These are phyloP conservation scores for Vachellia collinsii DNA, from an alignment of 306 rosid genomes.

Conservation along the genomic window DNA sequence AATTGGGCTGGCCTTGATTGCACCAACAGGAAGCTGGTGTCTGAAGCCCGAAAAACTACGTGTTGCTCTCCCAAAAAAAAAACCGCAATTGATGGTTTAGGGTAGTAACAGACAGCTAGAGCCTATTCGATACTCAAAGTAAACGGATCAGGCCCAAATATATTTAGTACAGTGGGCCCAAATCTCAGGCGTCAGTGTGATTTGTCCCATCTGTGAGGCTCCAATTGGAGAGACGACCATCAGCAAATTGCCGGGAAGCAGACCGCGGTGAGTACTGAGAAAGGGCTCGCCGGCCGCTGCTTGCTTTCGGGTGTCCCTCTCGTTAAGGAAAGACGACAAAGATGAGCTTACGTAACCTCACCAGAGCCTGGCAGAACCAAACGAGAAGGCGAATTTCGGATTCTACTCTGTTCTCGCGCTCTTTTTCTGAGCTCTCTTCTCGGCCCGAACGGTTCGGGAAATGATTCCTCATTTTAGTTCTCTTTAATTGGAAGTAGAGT, in stretches of 20 bases:
- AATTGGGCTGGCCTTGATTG: too few species aligned
- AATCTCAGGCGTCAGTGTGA: too few species aligned
- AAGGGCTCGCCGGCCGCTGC: not conserved
- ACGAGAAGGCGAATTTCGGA: slow-evolving; percentile 31
- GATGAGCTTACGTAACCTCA: slow-evolving; percentile 60
- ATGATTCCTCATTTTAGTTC: not conserved
- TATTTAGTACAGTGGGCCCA: too few species aligned
- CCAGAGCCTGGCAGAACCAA: slow-evolving; percentile 45
- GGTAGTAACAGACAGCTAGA: too few species aligned
- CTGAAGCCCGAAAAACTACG: too few species aligned
- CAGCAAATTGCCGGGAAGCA: not conserved
- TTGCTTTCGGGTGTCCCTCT: not conserved
- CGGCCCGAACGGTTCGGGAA: slow-evolving; percentile 54
- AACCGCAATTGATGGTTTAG: too few species aligned
- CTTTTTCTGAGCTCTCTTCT: slow-evolving; percentile 53
- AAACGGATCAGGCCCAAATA: too few species aligned
- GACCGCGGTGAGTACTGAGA: not conserved
- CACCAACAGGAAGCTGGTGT: too few species aligned
- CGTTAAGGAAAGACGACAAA: not conserved
- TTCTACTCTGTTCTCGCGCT: slow-evolving; percentile 40
- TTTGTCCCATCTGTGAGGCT: not conserved
- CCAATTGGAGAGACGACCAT: not conserved
- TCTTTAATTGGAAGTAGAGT: not conserved
- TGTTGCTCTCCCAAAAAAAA: too few species aligned
- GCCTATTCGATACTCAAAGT: too few species aligned